Conservation (phyloP, 192 early-diverging fungal genomes). For the Martensiomyces pterosporus region DNA sequence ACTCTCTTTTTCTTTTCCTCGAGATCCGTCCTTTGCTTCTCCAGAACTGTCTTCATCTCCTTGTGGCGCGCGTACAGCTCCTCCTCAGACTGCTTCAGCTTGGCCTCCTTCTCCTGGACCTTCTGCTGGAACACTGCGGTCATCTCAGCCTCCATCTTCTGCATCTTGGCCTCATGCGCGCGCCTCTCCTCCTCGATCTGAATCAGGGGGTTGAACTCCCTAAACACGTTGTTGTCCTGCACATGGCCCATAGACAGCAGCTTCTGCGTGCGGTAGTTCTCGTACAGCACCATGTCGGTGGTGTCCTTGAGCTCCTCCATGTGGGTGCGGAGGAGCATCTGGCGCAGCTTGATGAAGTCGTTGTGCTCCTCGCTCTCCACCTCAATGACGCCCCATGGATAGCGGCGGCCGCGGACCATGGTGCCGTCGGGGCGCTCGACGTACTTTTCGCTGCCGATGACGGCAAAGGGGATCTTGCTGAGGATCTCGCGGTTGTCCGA, state of each 20-base stretch:
- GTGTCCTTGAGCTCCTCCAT: conserved; percentile 97
- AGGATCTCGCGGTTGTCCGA: conserved; percentile 81
- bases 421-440: conserved; percentile 80
- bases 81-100: conserved; percentile 96
- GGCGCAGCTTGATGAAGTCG: conserved; percentile 93
- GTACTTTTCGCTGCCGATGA: conserved; percentile 87
- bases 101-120: conserved; percentile 97
- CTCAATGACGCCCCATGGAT: conserved; percentile 94
- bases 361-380: conserved; percentile 96
- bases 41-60: conserved; percentile 97
- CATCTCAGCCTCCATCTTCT: conserved; percentile 99
- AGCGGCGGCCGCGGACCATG: conserved; percentile 80
- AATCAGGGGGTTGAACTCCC: conserved; percentile 69
- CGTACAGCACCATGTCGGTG: conserved; percentile 88
- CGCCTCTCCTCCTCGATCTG: conserved; percentile 90
- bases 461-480: conserved; percentile 93
- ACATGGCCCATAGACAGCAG: conserved; percentile 79
- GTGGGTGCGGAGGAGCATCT: conserved; percentile 90
- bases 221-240: conserved; percentile 75
- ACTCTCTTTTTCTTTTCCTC: conserved; percentile 93
- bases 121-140: conserved; percentile 97
- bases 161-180: conserved; percentile 91
- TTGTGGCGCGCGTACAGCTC: conserved; percentile 95
- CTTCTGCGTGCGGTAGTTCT: conserved; percentile 94
- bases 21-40: conserved; percentile 87